Conservation (phyloP, 208 protist genomes). For the Leishmania lainsoni region DNA sequence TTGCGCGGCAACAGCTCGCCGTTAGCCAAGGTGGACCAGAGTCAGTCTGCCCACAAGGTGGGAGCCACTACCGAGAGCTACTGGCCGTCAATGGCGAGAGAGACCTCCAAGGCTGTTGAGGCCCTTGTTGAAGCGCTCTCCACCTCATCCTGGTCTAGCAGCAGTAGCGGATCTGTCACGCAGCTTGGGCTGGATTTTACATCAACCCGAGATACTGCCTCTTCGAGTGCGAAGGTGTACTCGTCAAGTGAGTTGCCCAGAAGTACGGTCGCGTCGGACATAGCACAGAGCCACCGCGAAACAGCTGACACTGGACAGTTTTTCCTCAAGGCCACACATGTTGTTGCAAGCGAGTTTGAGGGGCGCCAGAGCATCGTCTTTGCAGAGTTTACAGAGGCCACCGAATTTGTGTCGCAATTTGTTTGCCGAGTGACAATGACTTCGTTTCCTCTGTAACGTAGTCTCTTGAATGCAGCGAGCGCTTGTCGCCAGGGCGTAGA, state of each 20-base stretch:
- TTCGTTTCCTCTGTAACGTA: background rate
- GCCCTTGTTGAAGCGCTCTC: conserved; percentile 61
- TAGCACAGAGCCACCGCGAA: background rate
- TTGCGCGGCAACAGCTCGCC: background rate
- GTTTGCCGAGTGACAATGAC: conserved; percentile 22
- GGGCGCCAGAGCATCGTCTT: conserved; percentile 29
- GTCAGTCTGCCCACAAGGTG: background rate
- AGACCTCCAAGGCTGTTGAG: conserved; percentile 20
- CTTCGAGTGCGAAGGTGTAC: background rate
- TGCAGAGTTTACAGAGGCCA: conserved; percentile 19
- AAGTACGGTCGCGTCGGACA: background rate
- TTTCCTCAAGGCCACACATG: conserved; percentile 18
- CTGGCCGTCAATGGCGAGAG: background rate
- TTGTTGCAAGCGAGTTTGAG: conserved; percentile 30
- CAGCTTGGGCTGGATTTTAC: background rate
- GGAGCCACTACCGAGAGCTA: background rate
- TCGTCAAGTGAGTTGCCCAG: background rate
- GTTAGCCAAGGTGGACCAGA: background rate
- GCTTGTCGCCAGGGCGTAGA: background rate
- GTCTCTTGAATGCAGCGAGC: background rate
- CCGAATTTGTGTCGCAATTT: conserved; percentile 28
- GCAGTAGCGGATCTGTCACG: background rate
- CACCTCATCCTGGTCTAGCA: conserved; percentile 70
- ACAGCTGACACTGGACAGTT: background rate
- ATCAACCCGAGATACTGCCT: background rate